A percentile compares a stretch with the other conserved stretches of the same genome.
phyloP scores from a whole-genome alignment of 2,329 filamentous ascomycete species.

The Calcarisporium arbuscula region DNA sequence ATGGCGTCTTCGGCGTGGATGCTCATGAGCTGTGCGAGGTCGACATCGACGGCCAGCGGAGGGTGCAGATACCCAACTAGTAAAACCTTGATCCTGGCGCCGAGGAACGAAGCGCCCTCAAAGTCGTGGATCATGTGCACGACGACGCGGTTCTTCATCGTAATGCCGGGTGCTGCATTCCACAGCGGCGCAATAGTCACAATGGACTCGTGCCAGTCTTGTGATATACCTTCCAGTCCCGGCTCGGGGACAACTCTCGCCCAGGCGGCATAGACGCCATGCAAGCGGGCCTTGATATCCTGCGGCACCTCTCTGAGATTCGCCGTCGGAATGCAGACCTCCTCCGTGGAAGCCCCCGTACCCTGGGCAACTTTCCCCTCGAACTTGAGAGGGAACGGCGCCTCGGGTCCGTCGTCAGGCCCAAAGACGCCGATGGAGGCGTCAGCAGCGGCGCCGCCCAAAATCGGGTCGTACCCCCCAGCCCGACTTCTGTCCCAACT shows the following conservation, averaged over 20 bases:
- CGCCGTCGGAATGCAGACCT: conserved; percentile 46
- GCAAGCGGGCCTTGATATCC: conserved; percentile 45
- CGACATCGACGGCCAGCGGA: conserved; percentile 4
- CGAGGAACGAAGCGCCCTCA: conserved; percentile 32
- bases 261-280: conserved; percentile 63
- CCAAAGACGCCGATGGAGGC: conserved; percentile 35
- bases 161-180: conserved; percentile 37
- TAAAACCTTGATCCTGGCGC: conserved; percentile 42
- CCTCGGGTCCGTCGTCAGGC: conserved; percentile 41
- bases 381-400: conserved; percentile 49
- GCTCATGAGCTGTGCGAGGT: conserved; percentile 18
- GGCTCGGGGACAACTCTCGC: conserved; percentile 33
- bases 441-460: conserved; percentile 14
- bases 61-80: conserved; percentile 54
- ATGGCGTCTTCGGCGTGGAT: conserved; percentile 33
- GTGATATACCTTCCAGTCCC: conserved; percentile 23
- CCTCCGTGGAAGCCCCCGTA: conserved; percentile 30
- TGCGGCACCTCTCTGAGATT: conserved; percentile 47
- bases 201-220: conserved; percentile 53
- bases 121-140: conserved; percentile 51
- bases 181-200: conserved; percentile 49
- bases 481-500: conserved; percentile 32
- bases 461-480: conserved; percentile 28
- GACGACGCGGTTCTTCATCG: conserved; percentile 42
- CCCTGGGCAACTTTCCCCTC: conserved; percentile 40